These are phyloP conservation scores for Syzygium syzygioides DNA, from an alignment of 441 rosid species.

Conservation along the genomic window DNA sequence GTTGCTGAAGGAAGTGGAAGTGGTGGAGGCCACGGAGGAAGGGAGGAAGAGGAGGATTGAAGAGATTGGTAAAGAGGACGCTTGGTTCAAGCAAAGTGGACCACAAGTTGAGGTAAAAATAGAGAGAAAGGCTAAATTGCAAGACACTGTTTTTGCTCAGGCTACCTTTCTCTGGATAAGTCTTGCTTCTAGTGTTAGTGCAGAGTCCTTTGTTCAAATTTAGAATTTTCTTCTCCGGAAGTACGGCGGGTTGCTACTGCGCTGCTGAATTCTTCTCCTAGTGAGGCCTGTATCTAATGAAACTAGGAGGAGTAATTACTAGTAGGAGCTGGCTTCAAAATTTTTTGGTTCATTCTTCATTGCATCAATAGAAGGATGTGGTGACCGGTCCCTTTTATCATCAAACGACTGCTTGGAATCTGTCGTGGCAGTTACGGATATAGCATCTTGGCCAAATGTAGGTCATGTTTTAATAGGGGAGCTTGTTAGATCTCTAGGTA, in stretches of 20 bases:
- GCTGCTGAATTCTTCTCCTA: background rate
- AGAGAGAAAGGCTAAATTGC: background rate
- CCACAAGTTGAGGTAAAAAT: constrained; percentile 52
- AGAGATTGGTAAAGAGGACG: constrained; percentile 91
- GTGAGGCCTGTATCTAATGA: background rate
- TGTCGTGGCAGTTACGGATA: background rate
- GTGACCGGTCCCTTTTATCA: background rate
- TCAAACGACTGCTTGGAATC: background rate
- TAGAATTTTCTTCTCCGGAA: background rate
- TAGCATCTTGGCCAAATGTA: background rate
- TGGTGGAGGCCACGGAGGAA: constrained; percentile 28
- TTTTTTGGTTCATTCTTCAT: background rate
- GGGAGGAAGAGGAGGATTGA: constrained; percentile 81
- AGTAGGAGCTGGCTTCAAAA: background rate
- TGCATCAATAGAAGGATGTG: background rate
- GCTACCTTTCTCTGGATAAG: background rate
- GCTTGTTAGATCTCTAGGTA: background rate
- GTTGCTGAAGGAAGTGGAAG: background rate
- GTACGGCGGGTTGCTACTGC: background rate
- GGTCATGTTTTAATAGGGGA: background rate
- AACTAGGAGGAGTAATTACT: background rate
- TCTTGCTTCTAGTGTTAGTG: background rate
- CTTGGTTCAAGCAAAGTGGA: constrained; percentile 71
- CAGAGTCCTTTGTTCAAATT: background rate
- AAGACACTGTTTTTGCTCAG: background rate